Evolutionary conservation across 495 filamentous ascomycete species (phyloP).

Genomic region (Aspergillus affinis): DNA sequence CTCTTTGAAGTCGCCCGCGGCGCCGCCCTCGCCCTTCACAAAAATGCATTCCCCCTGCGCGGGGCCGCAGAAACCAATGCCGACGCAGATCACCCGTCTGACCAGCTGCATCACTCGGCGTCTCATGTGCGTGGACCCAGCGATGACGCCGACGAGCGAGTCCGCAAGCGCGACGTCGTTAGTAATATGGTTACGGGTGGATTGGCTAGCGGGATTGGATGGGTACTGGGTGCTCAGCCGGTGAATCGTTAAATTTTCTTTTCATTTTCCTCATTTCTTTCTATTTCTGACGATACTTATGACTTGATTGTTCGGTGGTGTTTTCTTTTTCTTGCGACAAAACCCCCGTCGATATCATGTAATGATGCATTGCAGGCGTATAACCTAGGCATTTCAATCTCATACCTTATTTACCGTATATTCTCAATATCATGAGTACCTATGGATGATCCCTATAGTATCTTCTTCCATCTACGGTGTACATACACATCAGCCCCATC

Average conservation of each 20-base stretch:
- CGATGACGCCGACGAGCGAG: slow-evolving; percentile 44
- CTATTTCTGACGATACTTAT: not conserved
- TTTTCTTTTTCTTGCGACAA: not conserved
- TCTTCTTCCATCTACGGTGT: not conserved
- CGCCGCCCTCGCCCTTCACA: slow-evolving; percentile 71
- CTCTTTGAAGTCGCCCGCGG: slow-evolving; percentile 89
- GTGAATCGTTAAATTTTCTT: slow-evolving; percentile 26
- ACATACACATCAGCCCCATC: no score
- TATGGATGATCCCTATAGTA: not conserved
- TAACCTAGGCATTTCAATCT: not conserved
- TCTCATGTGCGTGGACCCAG: slow-evolving; percentile 7
- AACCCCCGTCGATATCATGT: not conserved
- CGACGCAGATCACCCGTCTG: slow-evolving; percentile 3
- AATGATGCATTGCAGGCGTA: not conserved
- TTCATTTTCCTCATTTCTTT: not conserved
- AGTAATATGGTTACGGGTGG: slow-evolving; percentile 70
- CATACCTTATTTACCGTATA: not conserved
- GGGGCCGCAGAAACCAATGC: slow-evolving; percentile 16
- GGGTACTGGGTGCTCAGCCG: slow-evolving; percentile 77
- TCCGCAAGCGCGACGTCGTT: slow-evolving; percentile 79
- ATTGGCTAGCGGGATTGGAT: slow-evolving; percentile 79
- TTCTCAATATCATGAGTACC: not conserved
- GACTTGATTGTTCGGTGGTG: not conserved
- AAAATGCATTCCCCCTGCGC: slow-evolving; percentile 58
- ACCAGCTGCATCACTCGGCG: slow-evolving; percentile 1